Percentiles rank a stretch among this genome's conserved stretches.
Conservation (phyloP, 768 basidiomycete genomes). For the Lanmaoa pseudosensibilis region DNA sequence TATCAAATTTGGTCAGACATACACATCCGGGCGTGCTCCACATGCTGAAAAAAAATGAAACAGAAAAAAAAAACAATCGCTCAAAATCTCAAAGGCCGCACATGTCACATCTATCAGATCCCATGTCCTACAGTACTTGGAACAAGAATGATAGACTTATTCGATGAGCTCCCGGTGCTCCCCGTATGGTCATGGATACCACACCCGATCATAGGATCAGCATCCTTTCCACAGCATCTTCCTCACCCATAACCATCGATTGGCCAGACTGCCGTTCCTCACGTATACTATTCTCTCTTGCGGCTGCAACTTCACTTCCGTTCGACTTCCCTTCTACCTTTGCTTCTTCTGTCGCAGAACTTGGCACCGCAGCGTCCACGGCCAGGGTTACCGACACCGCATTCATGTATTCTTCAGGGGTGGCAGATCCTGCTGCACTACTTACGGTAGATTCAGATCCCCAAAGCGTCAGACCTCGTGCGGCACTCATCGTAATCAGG, state of each 20-base stretch:
- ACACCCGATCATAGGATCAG: slow-evolving; percentile 2
- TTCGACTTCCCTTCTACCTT: background rate
- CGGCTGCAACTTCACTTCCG: background rate
- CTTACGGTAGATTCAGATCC: slow-evolving; percentile 14
- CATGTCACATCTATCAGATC: background rate
- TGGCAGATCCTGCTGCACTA: background rate
- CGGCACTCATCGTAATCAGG: slow-evolving; percentile 46
- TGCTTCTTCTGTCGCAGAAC: background rate
- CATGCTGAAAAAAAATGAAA: background rate
- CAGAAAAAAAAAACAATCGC: background rate
- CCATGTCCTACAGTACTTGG: background rate
- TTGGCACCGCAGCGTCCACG: background rate
- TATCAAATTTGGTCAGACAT: slow-evolving; percentile 2
- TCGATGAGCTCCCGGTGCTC: background rate
- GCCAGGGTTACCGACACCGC: background rate
- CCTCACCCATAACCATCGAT: slow-evolving; percentile 13
- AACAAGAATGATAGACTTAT: background rate
- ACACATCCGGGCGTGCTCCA: background rate
- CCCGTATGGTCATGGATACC: no score
- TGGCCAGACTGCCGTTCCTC: background rate
- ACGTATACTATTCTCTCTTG: background rate
- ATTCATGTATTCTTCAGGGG: background rate
- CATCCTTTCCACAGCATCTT: slow-evolving; percentile 26
- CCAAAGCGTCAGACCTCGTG: slow-evolving; percentile 54
- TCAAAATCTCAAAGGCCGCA: no score